Evolutionary conservation across 1,139 yeast species (phyloP), one percentile per base, ranked within the genome.

Genomic region (Hansenula sp.): DNA sequence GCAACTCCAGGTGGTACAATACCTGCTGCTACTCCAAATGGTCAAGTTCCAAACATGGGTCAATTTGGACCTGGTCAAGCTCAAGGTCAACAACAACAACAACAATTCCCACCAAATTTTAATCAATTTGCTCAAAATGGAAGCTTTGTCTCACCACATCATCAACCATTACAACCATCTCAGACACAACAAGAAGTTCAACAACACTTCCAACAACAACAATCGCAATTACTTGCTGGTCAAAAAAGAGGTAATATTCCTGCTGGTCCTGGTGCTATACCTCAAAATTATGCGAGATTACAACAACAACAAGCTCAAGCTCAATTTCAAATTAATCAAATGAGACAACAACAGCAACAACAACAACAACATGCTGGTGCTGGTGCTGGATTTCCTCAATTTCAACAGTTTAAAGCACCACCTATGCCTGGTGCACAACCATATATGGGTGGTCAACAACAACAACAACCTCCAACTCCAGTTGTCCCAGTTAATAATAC

Each of bases 241-340:
- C 55, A 50, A 41, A 52, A 51, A 34, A 42, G 54, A 44, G 51
- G 44, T n/a, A 41, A 33, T 14, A 25, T 38, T 12, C 42, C 45
- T 30, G 40, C 57, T 59, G 25, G 67, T 62, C 40, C 64, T 38
- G 44, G 39, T 10, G 42, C 47, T 11, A 39, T 43, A 11, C 42
- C 43, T 64, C 50, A 61, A 65, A 45, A 64, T 62, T 45, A 41
- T 34, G 51, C 45, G 5, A 44, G 51, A 19, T 41, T 41, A 42
- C 75, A 70, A 46, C 73, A 67, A 43, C 75, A 75, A 44, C 76
- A 70, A 45, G 77, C 77, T 2, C 76, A 70, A 45, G 77, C 77
- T 3, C 79, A 73, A 50, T 61, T 61, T 32, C 79, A 74, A 53
- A 72, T 73, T 78, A 72, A 71, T 46, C 71, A 65, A 46, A 58